Base-by-base conservation (phyloP, 2,329 filamentous ascomycete species). In the Neofusicoccum laricinum region DNA sequence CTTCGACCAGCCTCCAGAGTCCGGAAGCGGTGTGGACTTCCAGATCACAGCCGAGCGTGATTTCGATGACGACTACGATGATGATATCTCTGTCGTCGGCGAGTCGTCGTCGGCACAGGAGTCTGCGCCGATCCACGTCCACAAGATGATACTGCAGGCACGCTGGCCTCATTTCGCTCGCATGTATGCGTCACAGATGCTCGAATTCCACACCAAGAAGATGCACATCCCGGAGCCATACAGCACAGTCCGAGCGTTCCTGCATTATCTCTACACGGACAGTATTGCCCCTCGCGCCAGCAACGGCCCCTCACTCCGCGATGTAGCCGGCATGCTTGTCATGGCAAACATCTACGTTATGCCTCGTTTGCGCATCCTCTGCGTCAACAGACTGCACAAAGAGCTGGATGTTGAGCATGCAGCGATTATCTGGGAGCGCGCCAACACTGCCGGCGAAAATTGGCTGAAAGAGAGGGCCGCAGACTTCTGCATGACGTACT, bases 281-380 rank as follows among this genome's bases (percentile, higher is more conserved):
- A 94, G 90, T 69, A 97, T 99, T 69, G 77, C 79, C 4, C 70
- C 73, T 0, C 71, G 75, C 25, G 73, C 74, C 15, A 69, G 71
- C 1, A 71, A 82, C 67, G 86, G 85, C 51, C 82, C 86, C 0
- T 82, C 79, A 8, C 86, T 97, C 19, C 87, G 89, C 34, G 93
- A 97, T 70, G 93, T 98, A 14, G 94, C 95, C 0, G 94, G 95
- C 8, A 87, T 99, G 77, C 85, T 99, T 2, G 94, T 99, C 68
- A 96, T 99, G 91, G 93, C 93, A 48, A 97, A 98, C 76, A 91
- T 98, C 51, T 99, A 99, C 79, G 94, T 97, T 73, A 96, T 99
- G 80, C 93, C 93, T 1, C 92, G 95, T 69, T 86, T 99, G 25
- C 90, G 94, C 19, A 85, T 97, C 7, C 84, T 98, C 1, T 97